Base-by-base conservation (phyloP, 768 basidiomycete genomes). In the Mycena rebaudengoi region DNA sequence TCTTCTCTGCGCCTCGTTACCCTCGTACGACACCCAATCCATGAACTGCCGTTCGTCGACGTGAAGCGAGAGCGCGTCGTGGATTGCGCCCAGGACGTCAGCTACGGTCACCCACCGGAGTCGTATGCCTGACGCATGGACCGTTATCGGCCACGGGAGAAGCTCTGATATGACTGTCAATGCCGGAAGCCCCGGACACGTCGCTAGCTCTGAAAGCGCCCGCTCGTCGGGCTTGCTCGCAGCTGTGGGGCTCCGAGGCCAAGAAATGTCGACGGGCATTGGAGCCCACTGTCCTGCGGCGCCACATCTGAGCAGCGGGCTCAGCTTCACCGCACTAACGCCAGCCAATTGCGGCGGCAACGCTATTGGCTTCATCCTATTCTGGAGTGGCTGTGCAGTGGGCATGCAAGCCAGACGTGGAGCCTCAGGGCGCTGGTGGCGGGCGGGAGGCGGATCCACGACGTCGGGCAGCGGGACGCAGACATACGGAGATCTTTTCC, bases 261-360 rank as follows among this genome's bases (percentile, higher is more conserved):
- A 40, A 3, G 44, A 50, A 18, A 60, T 40, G 37, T 54, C 45
- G 7, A 60, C 11, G 25, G n/a, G 3, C 13, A 46, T 14, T 4
- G 1, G 50, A 2, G 43, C n/a, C 4, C 37, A 26, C n/a, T n/a
- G n/a, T 23, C 41, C 12, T 4, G 28, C n/a, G 20, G 45, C 30
- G 7, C n/a, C n/a, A n/a, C n/a, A n/a, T n/a, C n/a, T n/a, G n/a
- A 65, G 57, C 20, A 48, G 44, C 1, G 63, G 57, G 20, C 60
- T 35, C 23, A 59, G 16, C 14, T 16, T 16, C 44, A 60, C 57
- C 39, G 20, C 29, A 21, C 51, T 49, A 28, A 60, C 30, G 11
- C 57, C 63, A 1, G n/a, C 26, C 16, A 54, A 29, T 57, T 59
- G 63, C 16, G 63, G 57, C 23, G 63, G 63, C 6, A 65, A 57